Base-by-base conservation (phyloP, 2,329 filamentous ascomycete genomes). In the Bipolaris oryzae region DNA sequence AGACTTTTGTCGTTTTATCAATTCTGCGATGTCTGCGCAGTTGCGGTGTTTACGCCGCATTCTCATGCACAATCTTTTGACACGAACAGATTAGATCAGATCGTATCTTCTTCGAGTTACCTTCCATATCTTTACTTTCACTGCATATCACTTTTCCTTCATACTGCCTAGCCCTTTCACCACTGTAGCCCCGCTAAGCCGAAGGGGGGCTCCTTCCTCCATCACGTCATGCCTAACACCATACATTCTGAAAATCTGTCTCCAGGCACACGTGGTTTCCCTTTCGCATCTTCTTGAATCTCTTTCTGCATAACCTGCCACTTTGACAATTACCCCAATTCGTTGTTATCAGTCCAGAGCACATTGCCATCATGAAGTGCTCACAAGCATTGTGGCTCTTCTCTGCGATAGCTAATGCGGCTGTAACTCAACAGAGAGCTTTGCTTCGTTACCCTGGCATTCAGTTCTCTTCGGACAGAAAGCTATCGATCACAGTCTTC, bases 401-500 rank as follows among this genome's bases (percentile, higher is more conserved):
- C 15, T 31, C 49, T 9, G 46, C 49, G 15, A 49, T 38, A 3
- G 54, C 50, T 1, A 50, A 45, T 33, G 63, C 62, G 9, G 42
- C 52, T 15, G 42, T 50, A n/a, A 37, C 50, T 33, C 37, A 28
- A 11, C 25, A 25, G 23, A 20, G 54, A 31, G 10, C 52, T 2
- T 37, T 46, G 1, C 58, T 60, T 21, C 56, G 72, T 9, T 67
- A 68, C 20, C 62, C 63, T 5, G 68, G 67, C 4, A 61, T 74
- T 2, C 59, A 57, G 5, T 75, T 74, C 45, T 56, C 58, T n/a
- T 16, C 43, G 0, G 64, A 79, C 50, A 71, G 75, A 18, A 75
- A 70, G 15, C 82, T 84, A 47, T 78, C 82, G 18, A 78, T 84
- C 31, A 73, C 85, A 1, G 81, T 91, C 11, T 89, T 92, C 58